Percentiles rank a stretch among this genome's conserved stretches.
phyloP scores from a whole-genome alignment of 495 filamentous ascomycete species.

The Pyrenula massariospora region DNA sequence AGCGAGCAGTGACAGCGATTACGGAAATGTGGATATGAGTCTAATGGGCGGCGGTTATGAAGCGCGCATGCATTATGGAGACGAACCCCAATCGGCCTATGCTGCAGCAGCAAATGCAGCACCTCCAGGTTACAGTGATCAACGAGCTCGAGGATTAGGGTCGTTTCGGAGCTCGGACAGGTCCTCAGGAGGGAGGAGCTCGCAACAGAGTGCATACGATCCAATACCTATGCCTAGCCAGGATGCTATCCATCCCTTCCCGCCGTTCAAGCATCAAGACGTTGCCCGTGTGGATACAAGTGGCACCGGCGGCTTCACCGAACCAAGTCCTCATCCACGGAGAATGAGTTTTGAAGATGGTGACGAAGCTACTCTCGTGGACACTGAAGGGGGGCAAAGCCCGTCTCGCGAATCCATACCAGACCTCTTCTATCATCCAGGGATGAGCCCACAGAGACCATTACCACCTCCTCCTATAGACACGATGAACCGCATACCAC shows the following conservation, averaged over 20 bases:
- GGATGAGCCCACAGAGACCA: conserved; percentile 51
- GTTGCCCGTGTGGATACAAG: conserved; percentile 62
- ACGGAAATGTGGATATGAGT: conserved; percentile 57
- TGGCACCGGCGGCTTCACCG: conserved; percentile 74
- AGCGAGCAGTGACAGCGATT: conserved; percentile 57
- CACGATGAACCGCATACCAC: conserved; percentile 32
- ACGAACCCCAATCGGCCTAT: conserved; percentile 23
- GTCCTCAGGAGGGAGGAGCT: conserved; percentile 19
- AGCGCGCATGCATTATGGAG: conserved; percentile 61
- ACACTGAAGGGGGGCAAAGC: conserved; percentile 37
- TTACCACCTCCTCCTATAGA: conserved; percentile 67
- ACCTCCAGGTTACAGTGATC: conserved; percentile 10
- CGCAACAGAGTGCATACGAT: conserved; percentile 29
- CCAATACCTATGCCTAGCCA: conserved; percentile 31
- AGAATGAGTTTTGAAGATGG: conserved; percentile 89
- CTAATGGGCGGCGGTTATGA: conserved; percentile 66
- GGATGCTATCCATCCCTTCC: conserved; percentile 49
- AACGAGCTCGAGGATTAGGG: conserved; percentile 8
- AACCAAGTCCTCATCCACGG: conserved; percentile 51
- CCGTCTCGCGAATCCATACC: conserved; percentile 55
- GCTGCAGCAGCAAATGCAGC: conserved; percentile 3
- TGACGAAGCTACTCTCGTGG: conserved; percentile 53
- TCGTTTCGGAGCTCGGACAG: conserved; percentile 27
- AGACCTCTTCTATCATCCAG: conserved; percentile 91
- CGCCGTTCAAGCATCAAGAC: conserved; percentile 30